Base-by-base conservation (phyloP, 2,329 filamentous ascomycete species). In the Colletotrichum aenigma region DNA sequence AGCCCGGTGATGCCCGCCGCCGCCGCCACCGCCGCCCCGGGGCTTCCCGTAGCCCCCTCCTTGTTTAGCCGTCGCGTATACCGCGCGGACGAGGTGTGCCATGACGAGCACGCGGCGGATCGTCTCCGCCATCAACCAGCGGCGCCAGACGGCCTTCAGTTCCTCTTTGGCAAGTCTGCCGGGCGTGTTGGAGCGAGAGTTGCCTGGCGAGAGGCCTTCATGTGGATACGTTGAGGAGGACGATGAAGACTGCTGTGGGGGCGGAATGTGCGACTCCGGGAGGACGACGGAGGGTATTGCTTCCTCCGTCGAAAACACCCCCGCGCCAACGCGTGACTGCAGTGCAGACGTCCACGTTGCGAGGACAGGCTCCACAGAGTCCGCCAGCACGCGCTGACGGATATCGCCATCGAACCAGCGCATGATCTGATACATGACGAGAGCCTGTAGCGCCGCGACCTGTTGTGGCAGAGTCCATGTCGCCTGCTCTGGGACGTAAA, bases 351-450 rank as follows among this genome's bases (percentile, higher is more conserved):
- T 78, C 77, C 77, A 78, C n/a, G 76, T 70, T 15, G 70, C 73
- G 18, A 78, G 70, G 5, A 77, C 43, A 26, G 77, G 76, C 60
- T 78, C 77, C 26, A 71, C 74, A 16, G 77, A 72, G 65, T 80
- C 78, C 5, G 79, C 79, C 16, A 77, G 70, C 7, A 77, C 74
- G 21, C 78, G 78, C 68, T 80, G 77, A 21, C 77, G 74, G 21
- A 79, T 76, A 30, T 74, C 75, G 66, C 79, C 79, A 60, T 78
- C 78, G 75, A 79, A 80, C 70, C 79, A 78, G 4, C 78, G 77
- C 58, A 80, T 78, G 43, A 79, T 77, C 66, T 80, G 79, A 61
- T 80, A 80, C 60, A 80, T 71, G 60, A 80, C 75, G 18, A 79
- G 61, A 8, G 78, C 78, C 60, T 80, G 79, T 6, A 80, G 74